Percentiles rank a stretch among this genome's conserved stretches.
Evolutionary conservation across 768 basidiomycete species (phyloP).

Genomic region (Phaeotremella skinneri): DNA sequence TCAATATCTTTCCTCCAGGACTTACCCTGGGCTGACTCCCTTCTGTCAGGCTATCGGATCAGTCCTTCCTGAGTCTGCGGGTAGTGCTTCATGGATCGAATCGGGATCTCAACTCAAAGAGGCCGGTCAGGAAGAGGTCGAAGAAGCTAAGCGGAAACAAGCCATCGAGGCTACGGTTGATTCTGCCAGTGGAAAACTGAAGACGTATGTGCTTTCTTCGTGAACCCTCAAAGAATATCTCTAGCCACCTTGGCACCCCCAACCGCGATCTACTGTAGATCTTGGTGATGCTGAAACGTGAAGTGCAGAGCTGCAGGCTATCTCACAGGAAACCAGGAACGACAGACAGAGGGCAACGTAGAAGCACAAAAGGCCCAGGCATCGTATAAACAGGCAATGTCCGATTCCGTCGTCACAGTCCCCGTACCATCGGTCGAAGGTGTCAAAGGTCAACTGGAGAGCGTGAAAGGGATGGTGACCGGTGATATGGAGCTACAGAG

Average conservation of each 20-base stretch:
- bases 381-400: conserved; percentile 43
- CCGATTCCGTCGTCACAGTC: conserved; percentile 15
- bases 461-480: conserved; percentile 46
- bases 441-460: conserved; percentile 38
- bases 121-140: conserved; percentile 32
- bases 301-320: conserved; percentile 37
- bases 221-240: too few species aligned
- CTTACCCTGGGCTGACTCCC: neutral
- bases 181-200: conserved; percentile 31
- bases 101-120: conserved; percentile 27
- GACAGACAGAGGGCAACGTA: conserved; percentile 46
- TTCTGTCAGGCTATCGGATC: conserved; percentile 32
- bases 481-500: conserved; percentile 47
- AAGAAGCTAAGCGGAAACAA: conserved; percentile 33
- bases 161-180: conserved; percentile 36
- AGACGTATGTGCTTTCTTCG: conserved; percentile 41
- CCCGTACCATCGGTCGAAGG: conserved; percentile 43
- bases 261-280: too few species aligned
- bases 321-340: conserved; percentile 40
- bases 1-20: neutral
- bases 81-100: conserved; percentile 23
- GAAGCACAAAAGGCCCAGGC: conserved; percentile 47
- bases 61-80: conserved; percentile 33
- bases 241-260: too few species aligned
- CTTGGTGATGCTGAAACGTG: conserved; percentile 1